phyloP scores from a whole-genome alignment of 306 rosid species.

The Cucumis hystrix region DNA sequence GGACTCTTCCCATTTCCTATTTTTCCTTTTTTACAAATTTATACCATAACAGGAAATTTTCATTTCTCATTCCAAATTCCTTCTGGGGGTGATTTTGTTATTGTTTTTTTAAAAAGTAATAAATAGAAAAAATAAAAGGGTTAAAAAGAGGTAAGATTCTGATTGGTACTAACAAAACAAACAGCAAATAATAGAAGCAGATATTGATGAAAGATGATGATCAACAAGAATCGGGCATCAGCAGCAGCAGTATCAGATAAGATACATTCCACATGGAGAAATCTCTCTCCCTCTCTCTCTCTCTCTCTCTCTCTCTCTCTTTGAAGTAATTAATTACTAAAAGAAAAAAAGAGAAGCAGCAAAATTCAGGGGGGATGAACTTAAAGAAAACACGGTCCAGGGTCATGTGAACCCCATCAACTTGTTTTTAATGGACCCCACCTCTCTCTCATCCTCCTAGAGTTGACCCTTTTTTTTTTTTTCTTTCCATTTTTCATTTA shows the following conservation, averaged over 20 bases:
- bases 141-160: background rate
- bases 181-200: constrained; percentile 5
- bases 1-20: background rate
- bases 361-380: constrained; percentile 94
- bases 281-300: background rate
- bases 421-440: constrained; percentile 48
- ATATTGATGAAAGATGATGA: background rate
- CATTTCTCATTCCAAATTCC: background rate
- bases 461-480: constrained; percentile 1
- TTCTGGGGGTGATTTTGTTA: background rate
- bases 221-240: background rate
- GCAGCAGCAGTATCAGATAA: constrained; percentile 15
- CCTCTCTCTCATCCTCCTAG: constrained; percentile 19
- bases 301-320: background rate
- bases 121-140: background rate
- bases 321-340: no score
- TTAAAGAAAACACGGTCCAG: constrained; percentile 48
- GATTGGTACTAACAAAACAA: background rate
- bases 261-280: constrained; percentile 6
- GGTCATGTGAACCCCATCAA: constrained; percentile 84
- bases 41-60: background rate
- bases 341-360: constrained; percentile 24
- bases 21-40: background rate
- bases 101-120: background rate
- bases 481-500: no score